These are phyloP conservation scores for Botryotinia calthae DNA, from an alignment of 2,329 filamentous ascomycete genomes.

Conservation along the genomic window DNA sequence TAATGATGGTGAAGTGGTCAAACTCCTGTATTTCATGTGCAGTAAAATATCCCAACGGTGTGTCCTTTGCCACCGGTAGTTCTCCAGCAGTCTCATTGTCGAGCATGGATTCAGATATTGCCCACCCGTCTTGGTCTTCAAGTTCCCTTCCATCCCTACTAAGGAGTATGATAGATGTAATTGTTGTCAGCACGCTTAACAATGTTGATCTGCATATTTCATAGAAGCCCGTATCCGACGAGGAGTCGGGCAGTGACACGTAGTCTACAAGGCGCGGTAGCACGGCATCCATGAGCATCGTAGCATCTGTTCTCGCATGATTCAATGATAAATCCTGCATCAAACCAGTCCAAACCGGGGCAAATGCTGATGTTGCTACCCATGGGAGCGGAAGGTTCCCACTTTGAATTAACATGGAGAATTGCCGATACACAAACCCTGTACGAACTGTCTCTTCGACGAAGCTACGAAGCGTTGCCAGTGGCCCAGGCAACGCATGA, in stretches of 20 bases:
- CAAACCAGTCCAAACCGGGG: constrained; percentile 43
- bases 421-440: constrained; percentile 42
- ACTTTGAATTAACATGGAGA: constrained; percentile 41
- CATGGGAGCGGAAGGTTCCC: constrained; percentile 44
- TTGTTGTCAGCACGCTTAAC: constrained; percentile 43
- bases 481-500: constrained; percentile 34
- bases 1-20: background rate
- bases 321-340: constrained; percentile 41
- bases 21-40: background rate
- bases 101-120: background rate
- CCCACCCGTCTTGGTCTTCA: background rate
- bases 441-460: constrained; percentile 36
- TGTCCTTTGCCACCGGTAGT: background rate
- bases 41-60: background rate
- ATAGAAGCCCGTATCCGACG: background rate
- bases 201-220: constrained; percentile 41
- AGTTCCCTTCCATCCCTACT: constrained; percentile 14
- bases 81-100: background rate
- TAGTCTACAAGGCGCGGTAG: constrained; percentile 37
- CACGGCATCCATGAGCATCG: constrained; percentile 41
- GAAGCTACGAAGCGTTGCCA: constrained; percentile 41
- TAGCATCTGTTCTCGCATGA: constrained; percentile 38
- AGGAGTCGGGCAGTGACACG: background rate
- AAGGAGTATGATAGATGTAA: constrained; percentile 42
- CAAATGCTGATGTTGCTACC: constrained; percentile 46